phyloP scores from a whole-genome alignment of 2,329 filamentous ascomycete species.

The Claviceps fusiformis region DNA sequence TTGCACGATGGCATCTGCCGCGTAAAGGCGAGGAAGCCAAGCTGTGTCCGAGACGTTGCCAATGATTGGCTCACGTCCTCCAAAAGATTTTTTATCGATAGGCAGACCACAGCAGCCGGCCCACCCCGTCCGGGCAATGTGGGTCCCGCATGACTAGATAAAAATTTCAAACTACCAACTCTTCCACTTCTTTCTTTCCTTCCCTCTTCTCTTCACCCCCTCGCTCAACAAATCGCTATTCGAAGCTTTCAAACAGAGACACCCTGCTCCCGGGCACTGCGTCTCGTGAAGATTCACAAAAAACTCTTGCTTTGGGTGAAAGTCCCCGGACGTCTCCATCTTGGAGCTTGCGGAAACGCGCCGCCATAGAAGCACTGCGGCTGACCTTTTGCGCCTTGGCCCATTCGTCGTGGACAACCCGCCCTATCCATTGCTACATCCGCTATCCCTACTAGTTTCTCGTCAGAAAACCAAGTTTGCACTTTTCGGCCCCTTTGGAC shows the following conservation, averaged over 20 bases:
- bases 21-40: background rate
- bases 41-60: background rate
- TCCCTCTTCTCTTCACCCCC: conserved; percentile 41
- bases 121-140: conserved; percentile 5
- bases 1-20: too few relatives aligned
- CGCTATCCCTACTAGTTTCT: conserved; percentile 6
- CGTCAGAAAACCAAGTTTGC: conserved; percentile 4
- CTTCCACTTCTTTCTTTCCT: conserved; percentile 10
- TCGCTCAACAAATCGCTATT: conserved; percentile 99
- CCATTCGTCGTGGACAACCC: conserved; percentile 24
- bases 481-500: conserved; percentile 45
- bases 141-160: conserved; percentile 12
- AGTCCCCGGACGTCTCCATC: conserved; percentile 86
- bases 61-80: conserved; percentile 1
- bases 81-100: background rate
- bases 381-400: conserved; percentile 56
- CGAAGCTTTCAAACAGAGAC: conserved; percentile 91
- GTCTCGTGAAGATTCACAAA: conserved; percentile 20
- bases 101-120: background rate
- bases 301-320: conserved; percentile 84
- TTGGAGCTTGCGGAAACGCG: conserved; percentile 74
- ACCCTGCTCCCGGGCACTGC: conserved; percentile 10
- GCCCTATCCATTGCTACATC: conserved; percentile 35
- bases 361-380: conserved; percentile 99
- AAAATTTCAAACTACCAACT: conserved; percentile 12